Evolutionary conservation across 2,329 filamentous ascomycete species (phyloP).

Genomic region (Calonectria leucothoes): DNA sequence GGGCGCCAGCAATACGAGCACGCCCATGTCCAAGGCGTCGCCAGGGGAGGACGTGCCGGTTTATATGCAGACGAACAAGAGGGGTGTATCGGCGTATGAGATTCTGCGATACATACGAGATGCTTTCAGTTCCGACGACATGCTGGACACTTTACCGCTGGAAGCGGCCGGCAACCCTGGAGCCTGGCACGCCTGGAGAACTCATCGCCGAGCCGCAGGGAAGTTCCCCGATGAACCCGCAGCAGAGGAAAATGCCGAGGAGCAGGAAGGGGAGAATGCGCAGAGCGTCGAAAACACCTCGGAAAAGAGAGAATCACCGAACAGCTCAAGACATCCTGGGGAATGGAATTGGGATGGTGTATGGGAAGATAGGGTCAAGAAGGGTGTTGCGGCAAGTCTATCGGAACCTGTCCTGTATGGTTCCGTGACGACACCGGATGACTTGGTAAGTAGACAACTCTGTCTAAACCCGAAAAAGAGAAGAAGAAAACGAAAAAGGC

Average conservation of each 20-base stretch:
- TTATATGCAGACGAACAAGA: constrained; percentile 55
- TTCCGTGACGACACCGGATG: constrained; percentile 69
- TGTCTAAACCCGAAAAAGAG: neutral
- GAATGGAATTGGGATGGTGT: constrained; percentile 99
- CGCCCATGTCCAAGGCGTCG: constrained; percentile 47
- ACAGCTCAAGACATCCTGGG: constrained; percentile 62
- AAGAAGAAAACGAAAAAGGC: too few species aligned
- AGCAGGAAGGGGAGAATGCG: constrained; percentile 19
- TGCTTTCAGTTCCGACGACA: constrained; percentile 80
- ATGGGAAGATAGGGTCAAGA: constrained; percentile 90
- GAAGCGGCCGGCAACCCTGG: constrained; percentile 89
- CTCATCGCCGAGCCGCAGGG: constrained; percentile 64
- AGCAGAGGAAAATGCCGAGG: neutral
- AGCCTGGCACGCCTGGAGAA: constrained; percentile 93
- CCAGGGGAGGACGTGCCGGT: constrained; percentile 44
- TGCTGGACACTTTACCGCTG: constrained; percentile 83
- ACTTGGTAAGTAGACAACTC: constrained; percentile 69
- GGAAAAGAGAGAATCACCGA: constrained; percentile 17
- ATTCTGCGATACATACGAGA: constrained; percentile 85
- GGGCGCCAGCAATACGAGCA: constrained; percentile 38
- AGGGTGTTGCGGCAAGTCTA: constrained; percentile 79
- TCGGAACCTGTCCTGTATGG: constrained; percentile 86
- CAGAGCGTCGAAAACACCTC: constrained; percentile 12
- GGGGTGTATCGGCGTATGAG: constrained; percentile 68
- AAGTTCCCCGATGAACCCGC: constrained; percentile 37